Percentiles rank a stretch among this genome's conserved stretches.
Evolutionary conservation across 345 rosid genomes (phyloP).

Genomic region (Dipteronia sinensis): DNA sequence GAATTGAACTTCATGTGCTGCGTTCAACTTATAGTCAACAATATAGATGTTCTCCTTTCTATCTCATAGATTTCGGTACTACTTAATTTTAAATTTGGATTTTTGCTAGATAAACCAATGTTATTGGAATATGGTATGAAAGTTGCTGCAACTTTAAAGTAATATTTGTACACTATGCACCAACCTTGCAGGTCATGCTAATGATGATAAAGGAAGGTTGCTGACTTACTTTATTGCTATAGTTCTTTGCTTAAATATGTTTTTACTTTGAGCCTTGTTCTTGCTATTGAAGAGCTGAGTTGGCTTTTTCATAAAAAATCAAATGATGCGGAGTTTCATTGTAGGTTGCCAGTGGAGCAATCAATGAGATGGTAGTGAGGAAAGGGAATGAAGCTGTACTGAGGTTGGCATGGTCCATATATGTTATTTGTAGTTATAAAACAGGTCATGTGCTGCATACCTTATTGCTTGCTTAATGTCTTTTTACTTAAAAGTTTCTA

Average conservation of each 20-base stretch:
- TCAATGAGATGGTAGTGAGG: constrained; percentile 69
- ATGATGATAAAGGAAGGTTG: constrained; percentile 64
- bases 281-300: constrained; percentile 14
- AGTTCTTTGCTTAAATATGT: constrained; percentile 31
- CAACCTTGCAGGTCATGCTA: constrained; percentile 77
- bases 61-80: background rate
- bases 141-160: constrained; percentile 10
- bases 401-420: constrained; percentile 52
- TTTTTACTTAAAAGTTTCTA: too few relatives aligned
- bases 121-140: background rate
- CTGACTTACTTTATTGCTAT: constrained; percentile 88
- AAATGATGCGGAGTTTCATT: constrained; percentile 24
- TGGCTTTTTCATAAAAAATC: constrained; percentile 15
- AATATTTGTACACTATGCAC: constrained; percentile 13
- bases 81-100: background rate
- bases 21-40: background rate
- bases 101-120: background rate
- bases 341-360: constrained; percentile 94
- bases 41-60: background rate
- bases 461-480: too few relatives aligned
- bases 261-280: constrained; percentile 13
- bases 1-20: background rate
- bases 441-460: background rate
- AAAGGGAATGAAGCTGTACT: constrained; percentile 99
- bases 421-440: background rate